Percentiles rank a stretch among this genome's conserved stretches.
Evolutionary conservation across 1,139 yeast species (phyloP).

Genomic region (Hansenula lynferdii): DNA sequence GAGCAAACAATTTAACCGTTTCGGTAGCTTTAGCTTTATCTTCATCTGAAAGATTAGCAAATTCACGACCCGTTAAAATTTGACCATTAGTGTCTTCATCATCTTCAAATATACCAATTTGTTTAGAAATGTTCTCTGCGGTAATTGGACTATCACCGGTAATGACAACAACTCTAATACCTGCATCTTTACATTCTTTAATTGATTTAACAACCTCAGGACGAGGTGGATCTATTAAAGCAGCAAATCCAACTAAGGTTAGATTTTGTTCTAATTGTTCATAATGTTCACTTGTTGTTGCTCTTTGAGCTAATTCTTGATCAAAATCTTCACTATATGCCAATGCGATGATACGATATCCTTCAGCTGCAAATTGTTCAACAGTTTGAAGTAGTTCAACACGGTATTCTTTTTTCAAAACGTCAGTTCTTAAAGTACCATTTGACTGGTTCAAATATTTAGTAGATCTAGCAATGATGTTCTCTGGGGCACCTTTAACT

Average conservation of each 20-base stretch:
- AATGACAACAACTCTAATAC: slow-evolving; percentile 48
- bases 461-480: slow-evolving; percentile 36
- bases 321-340: slow-evolving; percentile 36
- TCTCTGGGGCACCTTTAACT: slow-evolving; percentile 53
- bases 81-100: slow-evolving; percentile 36
- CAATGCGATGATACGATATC: slow-evolving; percentile 72
- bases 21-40: slow-evolving; percentile 62
- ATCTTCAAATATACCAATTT: slow-evolving; percentile 44
- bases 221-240: slow-evolving; percentile 52
- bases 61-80: slow-evolving; percentile 47
- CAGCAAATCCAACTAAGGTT: slow-evolving; percentile 45
- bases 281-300: slow-evolving; percentile 36
- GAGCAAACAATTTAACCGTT: slow-evolving; percentile 44
- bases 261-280: slow-evolving; percentile 48
- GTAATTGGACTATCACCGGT: slow-evolving; percentile 54
- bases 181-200: slow-evolving; percentile 43
- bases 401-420: slow-evolving; percentile 14
- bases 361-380: slow-evolving; percentile 58
- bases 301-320: slow-evolving; percentile 20
- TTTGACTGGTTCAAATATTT: slow-evolving; percentile 28
- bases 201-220: slow-evolving; percentile 44
- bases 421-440: slow-evolving; percentile 25
- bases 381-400: slow-evolving; percentile 21
- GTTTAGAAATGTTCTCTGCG: slow-evolving; percentile 48
- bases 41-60: slow-evolving; percentile 47